Evolutionary conservation across 225 moss, liverwort and hornwort species (phyloP), one percentile per base, ranked within the genome.

Genomic region (Thuidium tamariscinum): DNA sequence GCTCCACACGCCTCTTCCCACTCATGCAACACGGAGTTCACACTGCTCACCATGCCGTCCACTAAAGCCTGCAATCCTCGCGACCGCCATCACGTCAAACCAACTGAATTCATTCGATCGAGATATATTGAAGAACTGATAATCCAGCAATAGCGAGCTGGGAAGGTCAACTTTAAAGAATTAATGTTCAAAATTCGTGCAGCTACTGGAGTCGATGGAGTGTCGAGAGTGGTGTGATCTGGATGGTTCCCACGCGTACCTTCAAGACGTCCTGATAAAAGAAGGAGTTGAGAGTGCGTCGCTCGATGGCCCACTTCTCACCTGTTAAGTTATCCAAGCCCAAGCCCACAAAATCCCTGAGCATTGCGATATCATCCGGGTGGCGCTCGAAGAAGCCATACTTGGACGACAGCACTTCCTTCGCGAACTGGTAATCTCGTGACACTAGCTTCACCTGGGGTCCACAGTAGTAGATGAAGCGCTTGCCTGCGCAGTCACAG

Each of bases 391-490:
- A 92, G 54, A 87, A 91, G 16, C 84, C 92, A 69, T 81, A 89
- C 85, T 92, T 89, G 60, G 83, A 75, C 20, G 85, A 80, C 44
- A 94, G 68, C 11, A 94, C 91, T 82, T 92, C 91, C 82, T 89
- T 94, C 32, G 91, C 92, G 30, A 94, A 86, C 82, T 87, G 80
- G n/a, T 89, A 92, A n/a, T 94, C 91, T n/a, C 86, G 79, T 82
- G 88, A 89, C 59, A 92, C 92, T 70, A 94, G 77, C 65, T 86
- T 86, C 59, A 92, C 90, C 83, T 92, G 89, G 32, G 92, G 88
- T 57, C 93, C 92, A 69, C 89, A 80, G 85, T 89, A 92, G 84
- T 92, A 94, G 76, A 94, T 87, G 74, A 94, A 94, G 55, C 92
- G 85, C 67, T 88, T 82, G 11, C 92, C 93, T 94, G 92, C 87